Percentiles rank a stretch among this genome's conserved stretches.
Conservation (phyloP, 257 asterid species). For the Penstemon barbatus region DNA sequence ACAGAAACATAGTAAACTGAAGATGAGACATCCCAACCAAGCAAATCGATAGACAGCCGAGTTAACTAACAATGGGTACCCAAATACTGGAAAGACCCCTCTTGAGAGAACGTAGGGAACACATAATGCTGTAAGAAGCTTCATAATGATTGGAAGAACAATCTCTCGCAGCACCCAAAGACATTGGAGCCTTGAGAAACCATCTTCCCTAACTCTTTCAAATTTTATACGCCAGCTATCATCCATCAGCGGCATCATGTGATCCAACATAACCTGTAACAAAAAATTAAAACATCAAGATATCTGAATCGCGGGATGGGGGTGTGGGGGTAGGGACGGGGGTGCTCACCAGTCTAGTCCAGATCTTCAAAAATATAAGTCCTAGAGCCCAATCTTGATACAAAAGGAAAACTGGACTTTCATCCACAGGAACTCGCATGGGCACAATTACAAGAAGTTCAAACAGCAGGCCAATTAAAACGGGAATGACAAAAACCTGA, state of each 20-base stretch:
- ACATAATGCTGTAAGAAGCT: constrained; percentile 88
- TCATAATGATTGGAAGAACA: constrained; percentile 82
- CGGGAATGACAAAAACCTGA: constrained; percentile 90
- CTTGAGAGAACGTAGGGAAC: constrained; percentile 88
- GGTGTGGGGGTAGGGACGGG: neutral
- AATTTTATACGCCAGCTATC: constrained; percentile 91
- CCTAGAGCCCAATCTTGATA: constrained; percentile 99
- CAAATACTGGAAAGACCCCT: constrained; percentile 83
- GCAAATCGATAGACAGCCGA: constrained; percentile 92
- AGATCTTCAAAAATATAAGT: constrained; percentile 85
- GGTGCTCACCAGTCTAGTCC: constrained; percentile 96
- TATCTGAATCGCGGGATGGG: neutral
- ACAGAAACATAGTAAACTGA: constrained; percentile 70
- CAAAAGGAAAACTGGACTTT: constrained; percentile 93
- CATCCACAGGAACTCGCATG: constrained; percentile 96
- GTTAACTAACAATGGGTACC: constrained; percentile 87
- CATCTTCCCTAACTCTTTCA: constrained; percentile 90
- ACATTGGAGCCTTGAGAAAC: constrained; percentile 95
- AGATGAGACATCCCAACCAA: constrained; percentile 89
- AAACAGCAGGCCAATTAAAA: constrained; percentile 85
- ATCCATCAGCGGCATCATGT: constrained; percentile 91
- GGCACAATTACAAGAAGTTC: constrained; percentile 97
- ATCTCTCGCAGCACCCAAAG: constrained; percentile 88
- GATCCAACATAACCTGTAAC: constrained; percentile 87
- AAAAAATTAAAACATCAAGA: neutral